Evolutionary conservation across 2,329 filamentous ascomycete genomes (phyloP).

Genomic region (Coleophoma eucalyptorum): DNA sequence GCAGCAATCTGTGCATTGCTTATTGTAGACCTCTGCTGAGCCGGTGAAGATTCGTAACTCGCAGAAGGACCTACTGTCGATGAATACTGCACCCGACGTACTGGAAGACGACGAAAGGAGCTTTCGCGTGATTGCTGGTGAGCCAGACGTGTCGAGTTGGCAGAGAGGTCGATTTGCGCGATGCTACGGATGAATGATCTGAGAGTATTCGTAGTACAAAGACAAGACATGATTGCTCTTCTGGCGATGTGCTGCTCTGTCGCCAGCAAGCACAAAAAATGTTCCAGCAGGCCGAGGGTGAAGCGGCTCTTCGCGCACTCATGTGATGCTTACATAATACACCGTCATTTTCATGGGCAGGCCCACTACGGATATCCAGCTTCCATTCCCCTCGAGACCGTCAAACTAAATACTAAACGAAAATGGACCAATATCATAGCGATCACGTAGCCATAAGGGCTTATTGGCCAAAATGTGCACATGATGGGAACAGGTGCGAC

Average conservation of each 20-base stretch:
- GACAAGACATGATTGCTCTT: slow-evolving; percentile 22
- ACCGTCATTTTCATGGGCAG: no score
- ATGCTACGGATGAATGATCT: slow-evolving; percentile 24
- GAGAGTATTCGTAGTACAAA: slow-evolving; percentile 20
- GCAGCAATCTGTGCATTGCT: slow-evolving; percentile 6
- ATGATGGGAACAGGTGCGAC: no score
- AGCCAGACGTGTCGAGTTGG: slow-evolving; percentile 1
- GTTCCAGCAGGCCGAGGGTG: background rate
- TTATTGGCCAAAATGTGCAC: no score
- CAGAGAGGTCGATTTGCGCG: slow-evolving; percentile 22
- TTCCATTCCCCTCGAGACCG: no score
- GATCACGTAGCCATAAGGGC: no score
- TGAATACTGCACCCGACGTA: background rate
- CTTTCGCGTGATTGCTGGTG: slow-evolving; percentile 1
- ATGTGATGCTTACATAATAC: no score
- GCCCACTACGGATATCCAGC: no score
- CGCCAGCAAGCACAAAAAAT: background rate
- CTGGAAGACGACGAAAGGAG: background rate
- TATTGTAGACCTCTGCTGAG: background rate
- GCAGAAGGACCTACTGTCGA: no score
- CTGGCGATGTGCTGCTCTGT: background rate
- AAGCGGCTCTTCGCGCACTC: no score
- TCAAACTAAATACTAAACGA: no score
- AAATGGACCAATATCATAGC: no score
- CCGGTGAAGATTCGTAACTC: background rate